These are phyloP conservation scores for Entophlyctis luteolus DNA, from an alignment of 192 early-diverging fungal genomes.

Conservation along the genomic window DNA sequence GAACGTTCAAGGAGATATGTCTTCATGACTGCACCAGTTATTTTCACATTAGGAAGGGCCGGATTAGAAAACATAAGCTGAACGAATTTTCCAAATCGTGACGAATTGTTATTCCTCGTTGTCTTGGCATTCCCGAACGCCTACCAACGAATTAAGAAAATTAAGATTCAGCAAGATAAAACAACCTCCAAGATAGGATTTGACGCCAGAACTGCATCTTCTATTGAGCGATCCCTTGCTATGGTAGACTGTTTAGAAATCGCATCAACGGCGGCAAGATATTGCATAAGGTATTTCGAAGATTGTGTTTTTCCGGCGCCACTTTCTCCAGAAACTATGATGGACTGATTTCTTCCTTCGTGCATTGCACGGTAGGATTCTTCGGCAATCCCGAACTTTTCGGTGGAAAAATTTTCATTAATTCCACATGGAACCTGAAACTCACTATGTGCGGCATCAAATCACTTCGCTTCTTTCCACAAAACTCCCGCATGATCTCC, in stretches of 20 bases:
- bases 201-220: constrained; percentile 57
- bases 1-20: constrained; percentile 90
- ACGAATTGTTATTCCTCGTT: constrained; percentile 92
- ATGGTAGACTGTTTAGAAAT: not conserved
- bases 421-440: not conserved
- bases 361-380: constrained; percentile 91
- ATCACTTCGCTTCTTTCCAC: constrained; percentile 76
- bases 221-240: constrained; percentile 17
- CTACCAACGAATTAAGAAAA: constrained; percentile 65
- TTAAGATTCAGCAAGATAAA: constrained; percentile 98
- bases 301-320: constrained; percentile 91
- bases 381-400: constrained; percentile 80
- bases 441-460: constrained; percentile 74
- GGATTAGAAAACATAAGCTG: constrained; percentile 48
- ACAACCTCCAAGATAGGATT: constrained; percentile 88
- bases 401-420: not conserved
- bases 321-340: constrained; percentile 89
- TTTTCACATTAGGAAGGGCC: constrained; percentile 45
- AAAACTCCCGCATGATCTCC: constrained; percentile 52
- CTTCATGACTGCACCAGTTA: constrained; percentile 80
- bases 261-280: constrained; percentile 54
- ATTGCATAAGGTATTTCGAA: constrained; percentile 89
- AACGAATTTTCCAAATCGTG: constrained; percentile 93
- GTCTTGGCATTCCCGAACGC: constrained; percentile 95
- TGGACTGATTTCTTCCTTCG: constrained; percentile 83